phyloP scores from a whole-genome alignment of 106 monocot species.

The Gastrodia elata region DNA sequence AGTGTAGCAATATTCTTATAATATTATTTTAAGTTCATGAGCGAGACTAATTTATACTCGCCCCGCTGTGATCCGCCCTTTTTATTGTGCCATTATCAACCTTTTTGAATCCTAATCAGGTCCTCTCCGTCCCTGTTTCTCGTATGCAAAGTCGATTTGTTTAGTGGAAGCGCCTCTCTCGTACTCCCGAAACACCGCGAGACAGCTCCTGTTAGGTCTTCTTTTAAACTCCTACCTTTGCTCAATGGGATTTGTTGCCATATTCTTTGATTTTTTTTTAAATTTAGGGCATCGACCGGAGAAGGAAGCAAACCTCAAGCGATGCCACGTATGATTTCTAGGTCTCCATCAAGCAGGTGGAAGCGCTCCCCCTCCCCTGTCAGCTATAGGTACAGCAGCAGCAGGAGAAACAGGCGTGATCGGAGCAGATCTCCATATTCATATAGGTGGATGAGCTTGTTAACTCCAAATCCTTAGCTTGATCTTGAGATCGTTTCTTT shows the following conservation, averaged over 20 bases:
- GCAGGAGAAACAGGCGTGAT: conserved; percentile 67
- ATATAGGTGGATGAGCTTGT: conserved; percentile 66
- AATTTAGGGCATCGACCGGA: not conserved
- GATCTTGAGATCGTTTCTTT: not conserved
- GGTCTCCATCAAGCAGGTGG: conserved; percentile 67
- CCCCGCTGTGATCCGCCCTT: no score
- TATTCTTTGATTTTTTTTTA: not conserved
- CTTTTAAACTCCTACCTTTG: not conserved
- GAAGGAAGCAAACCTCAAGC: conserved; percentile 4
- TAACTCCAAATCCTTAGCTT: not conserved
- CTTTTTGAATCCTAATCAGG: no score
- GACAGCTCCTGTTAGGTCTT: not conserved
- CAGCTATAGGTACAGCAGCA: conserved; percentile 27
- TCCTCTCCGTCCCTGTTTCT: no score
- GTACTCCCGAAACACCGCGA: no score
- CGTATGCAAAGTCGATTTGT: no score
- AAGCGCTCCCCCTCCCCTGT: conserved; percentile 81
- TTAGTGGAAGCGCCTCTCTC: no score
- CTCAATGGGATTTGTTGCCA: not conserved
- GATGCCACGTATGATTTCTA: conserved; percentile 61
- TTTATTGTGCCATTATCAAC: no score
- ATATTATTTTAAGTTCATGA: no score
- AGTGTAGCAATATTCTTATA: no score
- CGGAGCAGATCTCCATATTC: conserved; percentile 90
- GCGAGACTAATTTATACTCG: no score